Evolutionary conservation across 2,329 filamentous ascomycete genomes (phyloP).

Genomic region (Apiospora rasikravindrae): DNA sequence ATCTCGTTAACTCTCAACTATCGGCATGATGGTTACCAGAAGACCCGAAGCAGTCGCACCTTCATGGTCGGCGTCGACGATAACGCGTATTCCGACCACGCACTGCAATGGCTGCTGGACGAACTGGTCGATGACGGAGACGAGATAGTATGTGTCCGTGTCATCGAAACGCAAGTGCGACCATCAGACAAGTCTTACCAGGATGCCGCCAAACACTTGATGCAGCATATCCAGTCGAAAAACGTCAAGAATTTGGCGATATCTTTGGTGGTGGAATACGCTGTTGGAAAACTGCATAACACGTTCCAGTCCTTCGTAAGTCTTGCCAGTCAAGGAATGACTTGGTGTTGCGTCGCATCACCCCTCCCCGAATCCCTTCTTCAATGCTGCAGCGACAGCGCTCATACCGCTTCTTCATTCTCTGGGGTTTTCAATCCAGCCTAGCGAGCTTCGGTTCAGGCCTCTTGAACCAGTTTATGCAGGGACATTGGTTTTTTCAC

Average conservation of each 20-base stretch:
- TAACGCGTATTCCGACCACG: constrained; percentile 90
- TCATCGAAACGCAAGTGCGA: constrained; percentile 82
- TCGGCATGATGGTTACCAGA: constrained; percentile 85
- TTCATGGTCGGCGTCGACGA: constrained; percentile 92
- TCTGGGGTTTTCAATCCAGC: not conserved
- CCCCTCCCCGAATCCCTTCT: not conserved
- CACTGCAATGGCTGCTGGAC: constrained; percentile 89
- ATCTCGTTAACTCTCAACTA: constrained; percentile 81
- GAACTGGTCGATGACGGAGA: constrained; percentile 93
- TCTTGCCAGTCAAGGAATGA: constrained; percentile 24
- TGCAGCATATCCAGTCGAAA: constrained; percentile 78
- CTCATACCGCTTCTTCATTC: constrained; percentile 22
- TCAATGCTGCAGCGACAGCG: constrained; percentile 10
- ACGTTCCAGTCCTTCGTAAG: constrained; percentile 89
- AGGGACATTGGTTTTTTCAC: not conserved
- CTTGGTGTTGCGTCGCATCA: not conserved
- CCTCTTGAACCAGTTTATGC: not conserved
- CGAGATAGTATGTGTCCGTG: constrained; percentile 87
- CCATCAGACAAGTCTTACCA: constrained; percentile 73
- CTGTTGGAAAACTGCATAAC: constrained; percentile 86
- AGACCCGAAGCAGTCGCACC: constrained; percentile 79
- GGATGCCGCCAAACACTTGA: constrained; percentile 74
- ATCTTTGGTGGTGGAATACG: constrained; percentile 83
- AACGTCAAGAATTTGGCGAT: constrained; percentile 82
- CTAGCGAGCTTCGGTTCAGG: not conserved